These are phyloP conservation scores for Suhomyces canberraensis DNA, from an alignment of 805 yeast genomes.

Conservation along the genomic window DNA sequence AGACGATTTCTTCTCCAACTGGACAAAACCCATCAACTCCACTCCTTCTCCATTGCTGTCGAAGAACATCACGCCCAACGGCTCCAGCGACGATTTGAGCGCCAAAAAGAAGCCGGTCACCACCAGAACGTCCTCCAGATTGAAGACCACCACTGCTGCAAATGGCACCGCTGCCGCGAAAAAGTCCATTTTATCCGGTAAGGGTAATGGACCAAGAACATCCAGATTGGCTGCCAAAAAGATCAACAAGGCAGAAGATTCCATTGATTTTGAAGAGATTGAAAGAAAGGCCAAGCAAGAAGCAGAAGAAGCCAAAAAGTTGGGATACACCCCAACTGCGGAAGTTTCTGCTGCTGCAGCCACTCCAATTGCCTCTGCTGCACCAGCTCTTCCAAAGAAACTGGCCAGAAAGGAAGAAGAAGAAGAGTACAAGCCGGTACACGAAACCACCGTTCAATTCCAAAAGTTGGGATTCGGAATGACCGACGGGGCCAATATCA, in stretches of 20 bases:
- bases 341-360: conserved; percentile 4
- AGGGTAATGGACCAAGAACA: conserved; percentile 51
- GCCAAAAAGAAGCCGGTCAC: conserved; percentile 12
- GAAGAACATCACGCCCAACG: conserved; percentile 42
- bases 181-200: conserved; percentile 41
- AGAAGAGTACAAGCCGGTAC: conserved; percentile 18
- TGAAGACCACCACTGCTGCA: conserved; percentile 19
- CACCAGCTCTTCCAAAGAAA: conserved; percentile 5
- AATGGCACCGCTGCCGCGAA: conserved; percentile 22
- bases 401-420: neutral
- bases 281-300: conserved; percentile 81
- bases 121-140: conserved; percentile 24
- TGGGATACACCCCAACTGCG: conserved; percentile 48
- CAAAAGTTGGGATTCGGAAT: conserved; percentile 90
- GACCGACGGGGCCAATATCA: conserved; percentile 61
- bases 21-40: conserved; percentile 75
- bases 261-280: conserved; percentile 55
- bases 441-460: conserved; percentile 61
- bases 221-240: conserved; percentile 56
- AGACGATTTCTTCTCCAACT: conserved; percentile 88
- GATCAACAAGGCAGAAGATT: conserved; percentile 47
- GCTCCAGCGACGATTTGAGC: conserved; percentile 33
- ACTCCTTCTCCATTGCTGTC: conserved; percentile 52
- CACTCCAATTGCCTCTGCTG: conserved; percentile 8
- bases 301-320: conserved; percentile 59